Base-by-base conservation (phyloP, 225 moss, liverwort and hornwort species). In the Ulota crispa region DNA sequence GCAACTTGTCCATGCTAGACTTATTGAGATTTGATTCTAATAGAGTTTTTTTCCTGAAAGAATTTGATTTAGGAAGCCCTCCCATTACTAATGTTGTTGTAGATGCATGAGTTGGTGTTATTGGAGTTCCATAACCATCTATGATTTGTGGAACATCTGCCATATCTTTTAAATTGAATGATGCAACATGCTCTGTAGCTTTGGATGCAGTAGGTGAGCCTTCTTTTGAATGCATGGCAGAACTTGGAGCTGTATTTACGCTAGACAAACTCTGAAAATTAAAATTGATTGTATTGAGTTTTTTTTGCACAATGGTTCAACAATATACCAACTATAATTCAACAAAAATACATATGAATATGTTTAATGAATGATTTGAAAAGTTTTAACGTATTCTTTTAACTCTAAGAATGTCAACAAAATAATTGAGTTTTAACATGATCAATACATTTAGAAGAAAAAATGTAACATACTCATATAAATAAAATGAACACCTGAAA, bases 1-100 rank as follows among this genome's bases (percentile, higher is more conserved):
- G 81, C 2, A 96, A 81, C 84, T 88, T 96, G 78, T 96, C 95
- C 85, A 96, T 93, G 57, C 94, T 91, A 18, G 95, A 96, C 70
- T 88, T 91, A 75, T 94, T 93, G 43, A 94, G 82, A 82, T 90
- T 96, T 28, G 91, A 88, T 24, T 96, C 95, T 64, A 93, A 70
- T 20, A 90, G 43, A 52, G 86, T 71, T 73, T 93, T 94, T 63
- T 93, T 96, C 30, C 86, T 89, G 36, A 91, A 92, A 10, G 94
- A 88, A 27, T 85, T 78, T 80, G 86, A 85, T 64, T 90, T 86
- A 12, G 86, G 87, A 28, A 95, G 83, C 52, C 87, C 91, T 69
- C 81, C 83, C 67, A 75, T 68, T 3, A 82, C 80, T 41, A 73
- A 70, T 55, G 71, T 26, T 77, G 73, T 42, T 20, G 86, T 82